phyloP scores from a whole-genome alignment of 2,329 filamentous ascomycete genomes.

The Aureobasidium sp. region DNA sequence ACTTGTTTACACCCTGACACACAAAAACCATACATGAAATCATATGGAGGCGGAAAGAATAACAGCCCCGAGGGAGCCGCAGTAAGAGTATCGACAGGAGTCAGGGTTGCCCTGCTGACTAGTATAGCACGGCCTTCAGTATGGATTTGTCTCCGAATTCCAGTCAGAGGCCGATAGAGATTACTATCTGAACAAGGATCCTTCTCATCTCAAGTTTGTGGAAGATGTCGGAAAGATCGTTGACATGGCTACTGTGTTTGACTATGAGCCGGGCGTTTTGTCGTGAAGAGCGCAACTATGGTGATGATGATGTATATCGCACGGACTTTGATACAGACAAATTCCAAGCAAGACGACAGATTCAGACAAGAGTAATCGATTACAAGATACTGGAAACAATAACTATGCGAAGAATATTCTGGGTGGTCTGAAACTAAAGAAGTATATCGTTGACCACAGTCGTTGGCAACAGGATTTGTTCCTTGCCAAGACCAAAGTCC shows the following conservation, averaged over 20 bases:
- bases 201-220: conserved; percentile 54
- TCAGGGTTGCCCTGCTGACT: background rate
- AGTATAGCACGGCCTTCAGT: conserved; percentile 51
- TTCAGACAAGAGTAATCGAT: background rate
- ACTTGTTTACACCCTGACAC: conserved; percentile 53
- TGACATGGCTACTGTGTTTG: conserved; percentile 50
- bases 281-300: conserved; percentile 17
- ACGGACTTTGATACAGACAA: too few species aligned
- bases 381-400: background rate
- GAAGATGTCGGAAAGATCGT: conserved; percentile 41
- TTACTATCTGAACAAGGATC: conserved; percentile 61
- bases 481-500: background rate
- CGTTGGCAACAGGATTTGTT: background rate
- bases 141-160: conserved; percentile 64
- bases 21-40: conserved; percentile 52
- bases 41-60: conserved; percentile 51
- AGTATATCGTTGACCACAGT: conserved; percentile 25
- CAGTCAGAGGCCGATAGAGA: conserved; percentile 53
- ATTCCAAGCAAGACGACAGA: background rate
- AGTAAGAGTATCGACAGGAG: conserved; percentile 33
- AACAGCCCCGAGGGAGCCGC: conserved; percentile 54
- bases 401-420: background rate
- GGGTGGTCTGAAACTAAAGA: background rate
- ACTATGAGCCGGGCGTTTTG: conserved; percentile 50
- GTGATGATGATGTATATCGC: background rate